Percentiles rank a stretch among this genome's conserved stretches.
These are phyloP conservation scores for Afroboletus lepidellus DNA, from an alignment of 1,284 basidiomycete genomes.

Conservation along the genomic window DNA sequence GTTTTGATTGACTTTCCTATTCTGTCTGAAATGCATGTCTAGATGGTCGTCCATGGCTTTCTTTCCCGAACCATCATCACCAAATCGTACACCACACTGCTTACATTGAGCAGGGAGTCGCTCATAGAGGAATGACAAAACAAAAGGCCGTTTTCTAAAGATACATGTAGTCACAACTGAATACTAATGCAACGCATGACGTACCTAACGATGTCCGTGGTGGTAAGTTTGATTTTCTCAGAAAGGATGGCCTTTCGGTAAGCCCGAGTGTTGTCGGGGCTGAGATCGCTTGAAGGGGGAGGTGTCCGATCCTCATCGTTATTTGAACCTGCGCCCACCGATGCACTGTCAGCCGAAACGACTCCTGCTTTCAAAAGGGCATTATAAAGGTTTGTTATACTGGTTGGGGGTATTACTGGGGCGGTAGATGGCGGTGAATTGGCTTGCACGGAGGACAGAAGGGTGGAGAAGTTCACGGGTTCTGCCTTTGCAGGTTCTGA, in stretches of 20 bases:
- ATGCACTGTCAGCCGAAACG: conserved; percentile 54
- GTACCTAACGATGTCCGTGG: conserved; percentile 73
- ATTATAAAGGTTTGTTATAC: conserved; percentile 61
- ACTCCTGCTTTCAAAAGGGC: conserved; percentile 73
- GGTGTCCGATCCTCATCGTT: conserved; percentile 42
- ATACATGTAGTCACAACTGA: conserved; percentile 8
- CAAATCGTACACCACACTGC: conserved; percentile 91
- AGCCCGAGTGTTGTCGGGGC: conserved; percentile 54
- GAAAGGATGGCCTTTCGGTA: conserved; percentile 75
- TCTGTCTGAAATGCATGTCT: conserved; percentile 97
- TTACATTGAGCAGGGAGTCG: conserved; percentile 84
- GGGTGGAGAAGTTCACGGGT: conserved; percentile 29
- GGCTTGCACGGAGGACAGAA: conserved; percentile 25
- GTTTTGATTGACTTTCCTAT: conserved; percentile 84
- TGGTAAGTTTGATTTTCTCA: conserved; percentile 68
- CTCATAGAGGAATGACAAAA: conserved; percentile 70
- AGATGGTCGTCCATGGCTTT: conserved; percentile 85
- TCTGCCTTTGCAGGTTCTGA: conserved; percentile 32
- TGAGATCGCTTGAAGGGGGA: conserved; percentile 38
- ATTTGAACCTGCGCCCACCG: conserved; percentile 46
- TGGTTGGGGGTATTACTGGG: conserved; percentile 35
- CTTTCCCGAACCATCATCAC: conserved; percentile 69
- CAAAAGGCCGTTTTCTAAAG: conserved; percentile 58
- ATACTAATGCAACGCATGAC: conserved; percentile 22
- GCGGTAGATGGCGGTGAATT: conserved; percentile 28